phyloP scores from a whole-genome alignment of 2,329 filamentous ascomycete genomes.

The Ophiostoma triangulosporum region DNA sequence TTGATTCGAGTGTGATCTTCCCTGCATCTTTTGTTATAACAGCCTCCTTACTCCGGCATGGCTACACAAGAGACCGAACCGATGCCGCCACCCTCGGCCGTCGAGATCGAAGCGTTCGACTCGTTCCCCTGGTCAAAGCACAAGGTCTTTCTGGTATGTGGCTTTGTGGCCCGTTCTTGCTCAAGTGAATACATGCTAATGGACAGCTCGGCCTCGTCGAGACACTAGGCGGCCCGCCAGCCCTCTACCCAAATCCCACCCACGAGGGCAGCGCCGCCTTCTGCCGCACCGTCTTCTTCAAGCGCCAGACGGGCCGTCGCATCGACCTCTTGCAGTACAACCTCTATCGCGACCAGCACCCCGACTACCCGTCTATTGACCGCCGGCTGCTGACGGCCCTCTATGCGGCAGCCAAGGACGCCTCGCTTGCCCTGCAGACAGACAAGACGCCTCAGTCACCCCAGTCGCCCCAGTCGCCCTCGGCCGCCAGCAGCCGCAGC shows the following conservation, averaged over 20 bases:
- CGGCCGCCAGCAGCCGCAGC: slow-evolving; percentile 1
- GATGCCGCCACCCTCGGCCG: background rate
- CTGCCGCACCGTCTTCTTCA: slow-evolving; percentile 17
- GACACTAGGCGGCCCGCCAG: slow-evolving; percentile 14
- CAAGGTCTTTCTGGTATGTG: slow-evolving; percentile 12
- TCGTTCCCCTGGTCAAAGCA: slow-evolving; percentile 15
- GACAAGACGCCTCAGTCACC: too few relatives aligned
- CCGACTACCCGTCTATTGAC: slow-evolving; percentile 13
- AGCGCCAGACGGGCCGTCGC: slow-evolving; percentile 11
- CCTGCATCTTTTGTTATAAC: too few relatives aligned
- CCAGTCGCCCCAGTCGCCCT: too few relatives aligned
- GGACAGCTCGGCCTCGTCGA: slow-evolving; percentile 15
- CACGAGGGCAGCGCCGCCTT: slow-evolving; percentile 14
- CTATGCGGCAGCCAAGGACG: slow-evolving; percentile 18
- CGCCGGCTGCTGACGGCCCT: slow-evolving; percentile 13
- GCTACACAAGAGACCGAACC: slow-evolving; percentile 1
- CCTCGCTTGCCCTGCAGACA: background rate
- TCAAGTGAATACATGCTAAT: background rate
- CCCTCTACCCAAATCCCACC: slow-evolving; percentile 12
- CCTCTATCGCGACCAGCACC: slow-evolving; percentile 7
- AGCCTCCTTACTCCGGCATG: background rate
- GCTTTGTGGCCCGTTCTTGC: background rate
- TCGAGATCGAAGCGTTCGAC: slow-evolving; percentile 14
- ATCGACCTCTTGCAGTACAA: slow-evolving; percentile 15
- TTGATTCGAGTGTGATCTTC: too few relatives aligned